Percentiles rank a stretch among this genome's conserved stretches.
Conservation (phyloP, 139 green algal genomes). For the Deuterostichococcus epilithicus region DNA sequence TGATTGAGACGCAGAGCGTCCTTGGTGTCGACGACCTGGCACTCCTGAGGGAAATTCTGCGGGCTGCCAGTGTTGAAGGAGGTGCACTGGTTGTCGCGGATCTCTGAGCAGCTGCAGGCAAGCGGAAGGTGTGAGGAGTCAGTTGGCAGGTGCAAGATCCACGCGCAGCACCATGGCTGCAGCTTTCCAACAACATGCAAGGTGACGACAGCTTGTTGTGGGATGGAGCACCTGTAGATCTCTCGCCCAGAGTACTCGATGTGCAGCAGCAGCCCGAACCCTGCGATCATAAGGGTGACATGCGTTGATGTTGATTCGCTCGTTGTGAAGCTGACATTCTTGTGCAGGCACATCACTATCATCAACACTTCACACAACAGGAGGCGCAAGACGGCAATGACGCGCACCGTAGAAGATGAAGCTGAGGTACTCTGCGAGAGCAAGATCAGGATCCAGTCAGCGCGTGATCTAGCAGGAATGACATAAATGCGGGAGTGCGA, state of each 20-base stretch:
- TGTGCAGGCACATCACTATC: no score
- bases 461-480: neutral
- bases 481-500: neutral
- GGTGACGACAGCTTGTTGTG: neutral
- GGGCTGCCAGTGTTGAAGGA: neutral
- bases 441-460: no score
- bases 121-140: no score
- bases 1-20: neutral
- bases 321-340: no score
- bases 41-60: neutral
- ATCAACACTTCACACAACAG: no score
- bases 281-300: neutral
- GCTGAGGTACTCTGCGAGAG: neutral
- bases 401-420: conserved; percentile 1
- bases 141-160: neutral
- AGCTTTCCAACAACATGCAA: neutral
- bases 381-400: neutral
- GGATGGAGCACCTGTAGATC: conserved; percentile 9
- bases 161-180: neutral
- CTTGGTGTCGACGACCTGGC: neutral
- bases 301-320: no score
- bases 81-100: neutral
- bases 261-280: conserved; percentile 11
- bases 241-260: conserved; percentile 12
- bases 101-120: neutral